These are phyloP conservation scores for Coelastrella sp. DNA, from an alignment of 139 green algal genomes.

Conservation along the genomic window DNA sequence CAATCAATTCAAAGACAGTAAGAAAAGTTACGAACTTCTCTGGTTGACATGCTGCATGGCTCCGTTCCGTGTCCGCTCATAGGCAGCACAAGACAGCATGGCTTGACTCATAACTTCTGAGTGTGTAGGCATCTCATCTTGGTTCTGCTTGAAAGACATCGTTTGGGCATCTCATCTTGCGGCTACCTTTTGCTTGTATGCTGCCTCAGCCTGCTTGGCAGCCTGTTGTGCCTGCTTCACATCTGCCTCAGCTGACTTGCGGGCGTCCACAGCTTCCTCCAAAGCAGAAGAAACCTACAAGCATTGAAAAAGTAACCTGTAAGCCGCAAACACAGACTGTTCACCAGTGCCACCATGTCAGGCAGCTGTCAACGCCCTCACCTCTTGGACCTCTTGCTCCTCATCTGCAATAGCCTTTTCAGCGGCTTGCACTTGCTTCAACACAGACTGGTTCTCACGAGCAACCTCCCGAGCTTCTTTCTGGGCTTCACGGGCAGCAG, in stretches of 20 bases:
- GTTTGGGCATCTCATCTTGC: neutral
- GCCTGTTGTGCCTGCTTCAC: slow-evolving; percentile 27
- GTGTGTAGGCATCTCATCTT: too few species aligned
- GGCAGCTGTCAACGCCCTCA: neutral
- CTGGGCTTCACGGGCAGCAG: slow-evolving; percentile 19
- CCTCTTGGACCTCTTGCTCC: slow-evolving; percentile 38
- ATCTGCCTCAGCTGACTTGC: slow-evolving; percentile 35
- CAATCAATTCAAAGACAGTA: too few species aligned
- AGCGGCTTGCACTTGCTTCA: slow-evolving; percentile 39
- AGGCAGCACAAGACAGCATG: too few species aligned
- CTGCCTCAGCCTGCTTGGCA: slow-evolving; percentile 37
- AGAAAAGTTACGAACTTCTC: too few species aligned
- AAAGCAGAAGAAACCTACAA: slow-evolving; percentile 30
- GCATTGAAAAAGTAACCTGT: too few species aligned
- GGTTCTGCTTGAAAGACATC: too few species aligned
- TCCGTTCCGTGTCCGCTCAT: too few species aligned
- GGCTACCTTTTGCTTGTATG: slow-evolving; percentile 42
- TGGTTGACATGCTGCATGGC: too few species aligned
- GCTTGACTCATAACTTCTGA: too few species aligned
- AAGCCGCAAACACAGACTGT: neutral
- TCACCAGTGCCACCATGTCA: too few species aligned
- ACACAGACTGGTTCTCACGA: slow-evolving; percentile 30
- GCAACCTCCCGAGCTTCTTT: slow-evolving; percentile 24
- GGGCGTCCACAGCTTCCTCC: slow-evolving; percentile 12
- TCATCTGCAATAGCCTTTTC: slow-evolving; percentile 15